These are phyloP conservation scores for Fusarium xyrophilum DNA, from an alignment of 2,329 filamentous ascomycete species.

Conservation along the genomic window DNA sequence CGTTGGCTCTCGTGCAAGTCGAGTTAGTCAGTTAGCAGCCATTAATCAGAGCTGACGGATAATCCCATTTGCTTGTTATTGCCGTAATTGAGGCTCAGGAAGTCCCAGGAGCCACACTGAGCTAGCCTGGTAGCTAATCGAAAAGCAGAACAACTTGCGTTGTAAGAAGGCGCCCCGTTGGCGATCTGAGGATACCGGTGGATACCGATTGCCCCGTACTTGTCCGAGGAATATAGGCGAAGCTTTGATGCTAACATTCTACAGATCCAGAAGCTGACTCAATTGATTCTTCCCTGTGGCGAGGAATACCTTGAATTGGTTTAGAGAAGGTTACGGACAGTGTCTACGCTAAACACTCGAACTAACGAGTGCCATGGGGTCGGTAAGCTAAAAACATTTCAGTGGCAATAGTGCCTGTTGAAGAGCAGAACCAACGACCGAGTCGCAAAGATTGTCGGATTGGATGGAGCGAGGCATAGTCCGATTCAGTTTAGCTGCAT, in stretches of 20 bases:
- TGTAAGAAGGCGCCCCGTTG: not conserved
- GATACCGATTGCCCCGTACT: not conserved
- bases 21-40: not conserved
- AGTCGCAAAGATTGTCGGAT: not conserved
- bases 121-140: constrained; percentile 22
- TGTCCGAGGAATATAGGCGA: not conserved
- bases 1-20: not conserved
- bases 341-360: not conserved
- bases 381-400: constrained; percentile 17
- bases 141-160: constrained; percentile 12
- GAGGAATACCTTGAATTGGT: constrained; percentile 2
- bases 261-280: not conserved
- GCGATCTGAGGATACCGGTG: constrained; percentile 3
- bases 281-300: constrained; percentile 3
- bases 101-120: constrained; percentile 4
- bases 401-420: not conserved
- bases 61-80: constrained; percentile 15
- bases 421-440: not conserved
- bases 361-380: constrained; percentile 9
- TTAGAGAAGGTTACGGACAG: not conserved
- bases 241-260: not conserved
- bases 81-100: constrained; percentile 29
- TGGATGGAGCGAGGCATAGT: constrained; percentile 12
- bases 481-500: constrained; percentile 26
- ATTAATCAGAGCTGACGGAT: constrained; percentile 30